These are phyloP conservation scores for Teunomyces lycoperdinae DNA, from an alignment of 805 yeast genomes.

Conservation along the genomic window DNA sequence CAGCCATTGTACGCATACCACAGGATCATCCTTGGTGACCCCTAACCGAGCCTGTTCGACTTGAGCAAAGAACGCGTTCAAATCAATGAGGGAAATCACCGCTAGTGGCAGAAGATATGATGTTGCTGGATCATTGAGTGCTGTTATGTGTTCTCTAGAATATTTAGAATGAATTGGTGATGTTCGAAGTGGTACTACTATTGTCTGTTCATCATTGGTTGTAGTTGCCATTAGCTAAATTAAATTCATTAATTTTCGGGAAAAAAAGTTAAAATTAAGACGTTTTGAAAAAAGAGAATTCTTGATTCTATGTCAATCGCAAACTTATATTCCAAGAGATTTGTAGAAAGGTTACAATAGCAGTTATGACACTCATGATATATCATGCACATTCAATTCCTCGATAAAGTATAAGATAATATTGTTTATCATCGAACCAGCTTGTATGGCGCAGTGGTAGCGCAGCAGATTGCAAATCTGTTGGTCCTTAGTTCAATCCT, in stretches of 20 bases:
- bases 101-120: constrained; percentile 69
- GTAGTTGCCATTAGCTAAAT: not conserved
- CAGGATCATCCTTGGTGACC: constrained; percentile 65
- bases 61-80: constrained; percentile 95
- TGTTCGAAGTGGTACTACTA: not conserved
- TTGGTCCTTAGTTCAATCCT: constrained; percentile 97
- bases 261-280: not conserved
- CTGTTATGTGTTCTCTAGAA: constrained; percentile 48
- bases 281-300: too few species aligned
- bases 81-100: constrained; percentile 80
- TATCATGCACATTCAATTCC: too few species aligned
- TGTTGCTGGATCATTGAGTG: constrained; percentile 42
- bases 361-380: too few species aligned
- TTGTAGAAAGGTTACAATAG: too few species aligned
- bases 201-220: not conserved
- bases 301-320: too few species aligned
- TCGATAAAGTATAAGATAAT: not conserved
- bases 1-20: constrained; percentile 93
- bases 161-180: constrained; percentile 32
- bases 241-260: not conserved
- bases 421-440: constrained; percentile 17
- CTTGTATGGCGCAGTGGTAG: constrained; percentile 96
- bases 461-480: constrained; percentile 99
- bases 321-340: too few species aligned
- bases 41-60: constrained; percentile 79